phyloP scores from a whole-genome alignment of 116 monocot genomes.

The Zostera marina region DNA sequence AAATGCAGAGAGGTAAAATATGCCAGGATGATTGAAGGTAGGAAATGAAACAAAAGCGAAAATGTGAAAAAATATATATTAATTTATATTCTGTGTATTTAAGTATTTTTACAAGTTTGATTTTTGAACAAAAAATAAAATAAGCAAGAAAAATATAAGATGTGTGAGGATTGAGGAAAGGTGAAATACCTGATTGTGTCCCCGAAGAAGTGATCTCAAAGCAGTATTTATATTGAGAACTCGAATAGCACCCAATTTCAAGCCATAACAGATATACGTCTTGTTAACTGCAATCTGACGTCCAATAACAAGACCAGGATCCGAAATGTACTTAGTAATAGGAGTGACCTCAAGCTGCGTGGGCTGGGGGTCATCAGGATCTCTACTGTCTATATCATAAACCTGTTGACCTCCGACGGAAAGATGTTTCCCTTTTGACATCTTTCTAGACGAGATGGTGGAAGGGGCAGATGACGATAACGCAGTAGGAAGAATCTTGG shows the following conservation, averaged over 20 bases:
- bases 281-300: conserved; percentile 89
- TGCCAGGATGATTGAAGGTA: too few relatives aligned
- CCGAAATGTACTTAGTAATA: conserved; percentile 79
- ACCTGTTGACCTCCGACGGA: conserved; percentile 34
- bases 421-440: conserved; percentile 45
- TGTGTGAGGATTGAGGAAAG: background rate
- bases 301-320: conserved; percentile 80
- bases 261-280: conserved; percentile 80
- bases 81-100: too few relatives aligned
- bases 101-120: too few relatives aligned
- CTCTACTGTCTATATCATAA: conserved; percentile 54
- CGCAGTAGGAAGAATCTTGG: conserved; percentile 14
- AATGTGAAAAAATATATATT: too few relatives aligned
- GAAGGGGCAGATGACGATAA: conserved; percentile 46
- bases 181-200: conserved; percentile 49
- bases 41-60: too few relatives aligned
- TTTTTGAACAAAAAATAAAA: too few relatives aligned
- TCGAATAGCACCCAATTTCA: conserved; percentile 61
- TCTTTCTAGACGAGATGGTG: conserved; percentile 22
- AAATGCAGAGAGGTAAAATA: background rate
- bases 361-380: conserved; percentile 44
- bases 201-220: conserved; percentile 54
- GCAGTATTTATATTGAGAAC: conserved; percentile 88
- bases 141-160: background rate
- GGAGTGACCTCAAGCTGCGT: conserved; percentile 91